These are phyloP conservation scores for Phytophthora ohioensis DNA, from an alignment of 352 stramenopile genomes.

Conservation along the genomic window DNA sequence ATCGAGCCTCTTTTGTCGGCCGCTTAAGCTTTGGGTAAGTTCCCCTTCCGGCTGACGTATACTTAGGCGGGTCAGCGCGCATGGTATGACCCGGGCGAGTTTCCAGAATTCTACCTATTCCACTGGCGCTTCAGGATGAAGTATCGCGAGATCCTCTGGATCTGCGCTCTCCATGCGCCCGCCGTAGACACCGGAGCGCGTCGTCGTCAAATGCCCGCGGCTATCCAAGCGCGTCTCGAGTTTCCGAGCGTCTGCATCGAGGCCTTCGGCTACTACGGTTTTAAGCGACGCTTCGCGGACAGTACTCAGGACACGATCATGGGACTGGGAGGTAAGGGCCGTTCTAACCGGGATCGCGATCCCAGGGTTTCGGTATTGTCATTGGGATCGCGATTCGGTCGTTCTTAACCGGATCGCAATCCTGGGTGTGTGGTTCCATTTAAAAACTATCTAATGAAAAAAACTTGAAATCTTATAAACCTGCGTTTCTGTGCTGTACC, in stretches of 20 bases:
- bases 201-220: background rate
- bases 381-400: too few species aligned
- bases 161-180: background rate
- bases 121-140: slow-evolving; percentile 10
- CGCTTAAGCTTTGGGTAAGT: background rate
- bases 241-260: slow-evolving; percentile 1
- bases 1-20: background rate
- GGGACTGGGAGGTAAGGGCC: background rate
- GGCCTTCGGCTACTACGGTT: slow-evolving; percentile 8
- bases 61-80: background rate
- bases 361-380: too few species aligned
- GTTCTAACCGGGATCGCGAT: too few species aligned
- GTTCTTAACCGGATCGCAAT: too few species aligned
- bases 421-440: too few species aligned
- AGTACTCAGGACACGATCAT: background rate
- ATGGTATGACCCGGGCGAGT: slow-evolving; percentile 3
- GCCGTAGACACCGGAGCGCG: background rate
- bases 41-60: slow-evolving; percentile 1
- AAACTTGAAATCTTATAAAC: too few species aligned
- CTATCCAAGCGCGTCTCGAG: background rate
- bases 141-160: background rate
- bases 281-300: background rate
- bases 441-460: too few species aligned
- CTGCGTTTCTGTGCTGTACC: too few species aligned
- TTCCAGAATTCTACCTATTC: background rate